Percentiles rank a stretch among this genome's conserved stretches.
These are phyloP conservation scores for Suhomyces tanzawaensis DNA, from an alignment of 805 yeast genomes.

Conservation along the genomic window DNA sequence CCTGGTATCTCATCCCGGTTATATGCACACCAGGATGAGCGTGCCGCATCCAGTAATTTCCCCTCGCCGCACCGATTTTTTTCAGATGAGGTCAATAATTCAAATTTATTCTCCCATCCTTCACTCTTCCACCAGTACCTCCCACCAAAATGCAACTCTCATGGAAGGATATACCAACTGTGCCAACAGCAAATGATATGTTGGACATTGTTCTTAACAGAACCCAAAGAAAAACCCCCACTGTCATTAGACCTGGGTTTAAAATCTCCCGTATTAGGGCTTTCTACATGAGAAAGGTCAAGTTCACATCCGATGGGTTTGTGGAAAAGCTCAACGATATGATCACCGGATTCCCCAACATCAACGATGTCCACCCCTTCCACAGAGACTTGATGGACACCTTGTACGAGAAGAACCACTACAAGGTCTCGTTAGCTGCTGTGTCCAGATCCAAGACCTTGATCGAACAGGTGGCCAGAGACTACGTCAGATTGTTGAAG, in stretches of 20 bases:
- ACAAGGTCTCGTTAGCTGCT: conserved; percentile 94
- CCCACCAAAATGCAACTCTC: conserved; percentile 76
- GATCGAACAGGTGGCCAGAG: conserved; percentile 94
- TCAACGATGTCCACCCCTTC: conserved; percentile 97
- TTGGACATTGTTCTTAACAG: conserved; percentile 95
- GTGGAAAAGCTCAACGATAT: conserved; percentile 87
- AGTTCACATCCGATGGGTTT: conserved; percentile 94
- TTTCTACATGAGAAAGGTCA: conserved; percentile 97
- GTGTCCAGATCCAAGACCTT: conserved; percentile 89
- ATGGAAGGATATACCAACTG: conserved; percentile 98
- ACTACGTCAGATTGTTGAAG: conserved; percentile 88
- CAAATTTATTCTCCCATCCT: not conserved
- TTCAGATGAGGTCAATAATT: conserved; percentile 9
- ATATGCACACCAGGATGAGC: no score
- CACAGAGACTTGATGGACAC: conserved; percentile 98
- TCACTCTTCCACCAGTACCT: not conserved
- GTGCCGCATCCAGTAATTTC: no score
- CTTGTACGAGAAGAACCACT: conserved; percentile 95
- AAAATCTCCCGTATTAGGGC: conserved; percentile 94
- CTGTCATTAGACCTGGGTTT: conserved; percentile 97
- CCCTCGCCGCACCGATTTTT: conserved; percentile 14
- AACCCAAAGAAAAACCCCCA: conserved; percentile 98
- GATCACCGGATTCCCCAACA: conserved; percentile 87
- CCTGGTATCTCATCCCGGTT: no score
- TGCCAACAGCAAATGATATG: conserved; percentile 87